These are phyloP conservation scores for Aquilaria sinensis DNA, from an alignment of 345 rosid species.

Conservation along the genomic window DNA sequence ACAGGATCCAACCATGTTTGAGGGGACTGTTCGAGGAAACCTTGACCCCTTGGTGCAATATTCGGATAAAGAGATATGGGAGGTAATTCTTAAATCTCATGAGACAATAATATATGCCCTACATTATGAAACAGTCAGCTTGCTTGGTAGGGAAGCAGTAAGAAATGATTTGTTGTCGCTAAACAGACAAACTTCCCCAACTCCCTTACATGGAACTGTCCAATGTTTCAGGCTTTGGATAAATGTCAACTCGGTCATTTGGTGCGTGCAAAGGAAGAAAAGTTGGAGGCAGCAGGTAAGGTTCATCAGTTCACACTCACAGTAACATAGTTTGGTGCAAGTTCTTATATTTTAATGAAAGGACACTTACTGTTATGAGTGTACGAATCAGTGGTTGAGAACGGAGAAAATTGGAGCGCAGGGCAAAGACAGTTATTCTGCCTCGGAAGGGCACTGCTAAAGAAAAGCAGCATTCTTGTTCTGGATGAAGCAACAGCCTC, in stretches of 20 bases:
- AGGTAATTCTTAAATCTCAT: constrained; percentile 33
- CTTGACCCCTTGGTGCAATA: constrained; percentile 74
- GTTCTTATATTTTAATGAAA: not conserved
- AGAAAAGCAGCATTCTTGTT: constrained; percentile 79
- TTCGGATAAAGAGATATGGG: constrained; percentile 63
- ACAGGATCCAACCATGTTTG: constrained; percentile 92
- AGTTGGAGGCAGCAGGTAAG: constrained; percentile 66
- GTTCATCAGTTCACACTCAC: constrained; percentile 1
- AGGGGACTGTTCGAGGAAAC: constrained; percentile 86
- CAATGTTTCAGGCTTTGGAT: constrained; percentile 51
- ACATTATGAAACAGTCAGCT: too few species aligned
- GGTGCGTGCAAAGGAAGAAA: constrained; percentile 58
- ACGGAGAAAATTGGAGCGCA: constrained; percentile 91
- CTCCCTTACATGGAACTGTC: too few species aligned
- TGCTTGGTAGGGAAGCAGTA: too few species aligned
- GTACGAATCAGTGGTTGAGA: constrained; percentile 59
- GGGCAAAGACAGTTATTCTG: constrained; percentile 86
- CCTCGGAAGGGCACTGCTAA: constrained; percentile 81
- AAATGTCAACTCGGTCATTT: constrained; percentile 82
- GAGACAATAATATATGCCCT: too few species aligned
- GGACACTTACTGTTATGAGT: constrained; percentile 11
- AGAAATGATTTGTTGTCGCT: too few species aligned
- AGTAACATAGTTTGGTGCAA: not conserved
- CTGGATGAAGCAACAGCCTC: constrained; percentile 95
- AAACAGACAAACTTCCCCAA: too few species aligned